Conservation (phyloP, 2,329 filamentous ascomycete genomes). For the Clarireedia paspali region DNA sequence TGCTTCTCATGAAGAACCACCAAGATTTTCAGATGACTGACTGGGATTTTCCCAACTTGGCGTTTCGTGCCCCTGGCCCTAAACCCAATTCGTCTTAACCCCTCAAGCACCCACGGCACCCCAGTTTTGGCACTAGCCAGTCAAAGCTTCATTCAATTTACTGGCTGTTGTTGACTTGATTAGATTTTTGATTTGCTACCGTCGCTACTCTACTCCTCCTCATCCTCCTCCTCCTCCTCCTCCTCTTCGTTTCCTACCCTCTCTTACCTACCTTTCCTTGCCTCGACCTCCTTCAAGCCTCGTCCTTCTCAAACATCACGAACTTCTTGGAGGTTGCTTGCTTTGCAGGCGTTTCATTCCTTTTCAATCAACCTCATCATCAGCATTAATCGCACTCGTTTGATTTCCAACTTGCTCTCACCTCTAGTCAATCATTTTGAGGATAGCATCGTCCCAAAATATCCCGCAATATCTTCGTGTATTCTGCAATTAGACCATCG, state of each 20-base stretch:
- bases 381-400: neutral
- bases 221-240: conserved; percentile 16
- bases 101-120: neutral
- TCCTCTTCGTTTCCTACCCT: conserved; percentile 25
- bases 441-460: neutral
- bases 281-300: conserved; percentile 25
- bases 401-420: conserved; percentile 26
- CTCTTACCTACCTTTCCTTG: conserved; percentile 21
- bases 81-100: neutral
- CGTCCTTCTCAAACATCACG: conserved; percentile 24
- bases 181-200: neutral
- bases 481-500: neutral
- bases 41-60: neutral
- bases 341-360: conserved; percentile 51
- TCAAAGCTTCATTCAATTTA: neutral
- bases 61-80: conserved; percentile 2
- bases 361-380: conserved; percentile 29
- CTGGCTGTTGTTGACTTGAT: neutral
- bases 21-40: neutral
- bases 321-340: conserved; percentile 33
- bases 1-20: neutral
- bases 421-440: conserved; percentile 30
- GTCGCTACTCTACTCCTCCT: neutral
- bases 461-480: neutral
- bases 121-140: conserved; percentile 1